Evolutionary conservation across 345 rosid species (phyloP).

Genomic region (Ceriops zippeliana): DNA sequence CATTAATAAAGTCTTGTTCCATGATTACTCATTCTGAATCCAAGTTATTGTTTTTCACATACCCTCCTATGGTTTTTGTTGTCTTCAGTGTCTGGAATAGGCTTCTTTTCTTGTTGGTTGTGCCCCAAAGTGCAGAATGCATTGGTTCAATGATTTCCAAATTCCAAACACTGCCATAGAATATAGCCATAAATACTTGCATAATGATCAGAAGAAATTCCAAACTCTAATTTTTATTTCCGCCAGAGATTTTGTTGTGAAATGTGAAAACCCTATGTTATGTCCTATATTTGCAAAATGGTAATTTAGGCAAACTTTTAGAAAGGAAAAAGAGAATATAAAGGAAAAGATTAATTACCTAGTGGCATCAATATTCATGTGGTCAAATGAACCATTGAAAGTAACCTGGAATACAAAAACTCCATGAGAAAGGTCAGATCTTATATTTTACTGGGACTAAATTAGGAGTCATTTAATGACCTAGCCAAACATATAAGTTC

Average conservation of each 20-base stretch:
- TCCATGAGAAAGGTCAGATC: constrained; percentile 12
- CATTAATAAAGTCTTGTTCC: constrained; percentile 1
- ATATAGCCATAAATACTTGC: background rate
- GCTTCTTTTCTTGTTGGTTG: constrained; percentile 89
- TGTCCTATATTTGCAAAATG: background rate
- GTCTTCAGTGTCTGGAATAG: constrained; percentile 94
- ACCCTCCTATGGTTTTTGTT: constrained; percentile 96
- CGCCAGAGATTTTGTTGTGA: constrained; percentile 8
- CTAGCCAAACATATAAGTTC: background rate
- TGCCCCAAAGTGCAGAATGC: constrained; percentile 76
- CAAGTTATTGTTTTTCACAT: constrained; percentile 21
- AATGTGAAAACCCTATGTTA: background rate
- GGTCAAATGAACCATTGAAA: constrained; percentile 96
- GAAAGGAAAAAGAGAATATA: background rate
- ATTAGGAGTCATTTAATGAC: background rate
- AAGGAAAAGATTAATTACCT: constrained; percentile 45
- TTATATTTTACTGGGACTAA: background rate
- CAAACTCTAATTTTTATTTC: background rate
- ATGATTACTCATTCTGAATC: constrained; percentile 7
- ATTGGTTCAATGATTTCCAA: constrained; percentile 89
- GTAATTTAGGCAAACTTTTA: constrained; percentile 8
- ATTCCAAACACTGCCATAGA: constrained; percentile 73
- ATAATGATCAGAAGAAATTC: background rate
- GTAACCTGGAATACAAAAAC: constrained; percentile 53
- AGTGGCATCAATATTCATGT: constrained; percentile 91